Evolutionary conservation across 345 rosid genomes (phyloP), one percentile per base, ranked within the genome.

Genomic region (Bretschneidera sinensis): DNA sequence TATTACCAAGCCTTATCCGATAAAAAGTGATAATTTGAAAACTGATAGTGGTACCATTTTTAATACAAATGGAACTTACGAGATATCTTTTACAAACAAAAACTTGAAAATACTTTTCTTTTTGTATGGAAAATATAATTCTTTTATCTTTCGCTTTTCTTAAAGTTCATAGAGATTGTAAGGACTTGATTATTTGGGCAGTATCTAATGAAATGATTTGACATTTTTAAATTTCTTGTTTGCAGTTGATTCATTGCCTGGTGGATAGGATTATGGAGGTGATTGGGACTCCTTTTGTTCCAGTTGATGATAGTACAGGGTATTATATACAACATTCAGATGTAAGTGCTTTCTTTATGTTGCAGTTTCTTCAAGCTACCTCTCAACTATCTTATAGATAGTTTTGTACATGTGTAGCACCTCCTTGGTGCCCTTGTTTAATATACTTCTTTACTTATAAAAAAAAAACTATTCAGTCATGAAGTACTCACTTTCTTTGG

Each of bases 201-300:
- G 39, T 52, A 39, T 20, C 48, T 52, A 43, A 62, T 39, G 23
- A 39, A 6, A n/a, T n/a, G n/a, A n/a, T n/a, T n/a, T 28, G 33
- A 28, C 33, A 28, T 28, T 2, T 14, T 14, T 39, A 13, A 11
- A 39, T 39, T 39, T 39, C 45, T 57, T 65, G 17, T 63, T 33
- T 76, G 76, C 86, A 94, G 99, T 68, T 83, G 67, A 86, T 94
- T 61, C 99, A 94, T 74, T 79, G 96, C 64, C 80, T 94, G 43
- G 85, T 88, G 15, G 97, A 90, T 74, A 83, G 95, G 76, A 67
- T 94, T 25, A 88, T 94, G 96, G 95, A 94, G 83, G 96, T 83
- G 47, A 71, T 86, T 78, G 95, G 78, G 20, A 66, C 80, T 52
- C 81, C 89, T 23, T 90, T 84, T 75, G 84, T 81, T n/a, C 75